These are phyloP conservation scores for Lotus japonicus DNA, from an alignment of 306 rosid species.

Conservation along the genomic window DNA sequence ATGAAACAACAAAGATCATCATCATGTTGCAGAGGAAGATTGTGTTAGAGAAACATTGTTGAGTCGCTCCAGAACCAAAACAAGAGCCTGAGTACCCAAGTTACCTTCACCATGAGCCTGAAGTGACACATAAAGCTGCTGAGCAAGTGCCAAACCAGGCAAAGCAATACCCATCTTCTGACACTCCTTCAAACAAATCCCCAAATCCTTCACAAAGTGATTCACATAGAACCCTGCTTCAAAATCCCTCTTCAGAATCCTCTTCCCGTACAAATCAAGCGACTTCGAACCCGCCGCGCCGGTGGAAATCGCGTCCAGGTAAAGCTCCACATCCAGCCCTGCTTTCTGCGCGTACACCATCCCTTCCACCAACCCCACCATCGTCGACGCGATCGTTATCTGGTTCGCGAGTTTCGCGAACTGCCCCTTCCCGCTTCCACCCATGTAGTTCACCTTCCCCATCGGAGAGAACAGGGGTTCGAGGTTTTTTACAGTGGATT, in stretches of 20 bases:
- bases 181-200: constrained; percentile 86
- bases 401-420: constrained; percentile 88
- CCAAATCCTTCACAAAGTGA: constrained; percentile 86
- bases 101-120: constrained; percentile 79
- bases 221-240: constrained; percentile 75
- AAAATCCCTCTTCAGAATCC: constrained; percentile 71
- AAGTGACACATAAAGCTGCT: constrained; percentile 72
- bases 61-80: constrained; percentile 72
- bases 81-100: constrained; percentile 70
- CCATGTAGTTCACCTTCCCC: constrained; percentile 90
- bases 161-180: constrained; percentile 70
- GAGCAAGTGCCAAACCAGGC: constrained; percentile 88
- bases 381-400: constrained; percentile 59
- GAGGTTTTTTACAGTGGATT: constrained; percentile 22
- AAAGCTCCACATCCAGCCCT: constrained; percentile 62
- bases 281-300: constrained; percentile 79
- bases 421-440: constrained; percentile 77
- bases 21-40: not conserved
- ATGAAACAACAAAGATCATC: not conserved
- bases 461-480: constrained; percentile 40
- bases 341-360: constrained; percentile 81
- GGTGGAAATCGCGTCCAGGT: constrained; percentile 55
- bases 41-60: constrained; percentile 57
- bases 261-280: constrained; percentile 52
- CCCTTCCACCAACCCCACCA: constrained; percentile 90